Base-by-base conservation (phyloP, 2,329 filamentous ascomycete genomes). In the Cytospora chrysosperma region DNA sequence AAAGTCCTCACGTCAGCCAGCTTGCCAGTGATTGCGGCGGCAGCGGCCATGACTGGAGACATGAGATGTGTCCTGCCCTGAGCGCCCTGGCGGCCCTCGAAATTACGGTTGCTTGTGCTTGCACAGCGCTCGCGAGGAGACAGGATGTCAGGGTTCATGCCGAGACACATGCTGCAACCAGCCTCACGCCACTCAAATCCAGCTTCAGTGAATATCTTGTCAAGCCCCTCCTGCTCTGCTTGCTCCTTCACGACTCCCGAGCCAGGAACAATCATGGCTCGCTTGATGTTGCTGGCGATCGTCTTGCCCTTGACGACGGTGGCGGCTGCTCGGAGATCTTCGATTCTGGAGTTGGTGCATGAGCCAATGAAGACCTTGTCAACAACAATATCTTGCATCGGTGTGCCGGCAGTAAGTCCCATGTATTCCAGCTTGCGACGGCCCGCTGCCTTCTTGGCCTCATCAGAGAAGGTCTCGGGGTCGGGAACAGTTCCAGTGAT, bases 161-260 rank as follows among this genome's bases (percentile, higher is more conserved):
- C 95, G 61, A 99, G 85, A 75, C 95, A 98, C 95, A 99, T 99
- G 67, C 92, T 96, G 85, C 95, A 99, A 56, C 95, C 95, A 69
- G 95, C 95, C 80, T 99, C 95, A 74, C 95, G 88, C 94, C 94
- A 98, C 76, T 98, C 94, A 69, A 98, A 98, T 9, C 95, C 95
- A 56, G 95, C 93, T 66, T 96, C 92, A 10, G 80, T 73, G 77
- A 99, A 98, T 73, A 97, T 90, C 81, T 93, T 92, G 78, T 98
- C 92, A 5, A 99, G 87, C 59, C 94, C 94, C 77, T 98, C 95
- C 2, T 85, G 81, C 78, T 99, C 94, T 7, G 95, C 95, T 76
- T 93, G 90, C 65, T 88, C 86, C 83, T 97, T 98, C 71, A 99
- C 90, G 9, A 98, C 85, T 69, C 95, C 95, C 59, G 94, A 98